Conservation (phyloP, 1,139 yeast species). For the Blastobotrys elegans region DNA sequence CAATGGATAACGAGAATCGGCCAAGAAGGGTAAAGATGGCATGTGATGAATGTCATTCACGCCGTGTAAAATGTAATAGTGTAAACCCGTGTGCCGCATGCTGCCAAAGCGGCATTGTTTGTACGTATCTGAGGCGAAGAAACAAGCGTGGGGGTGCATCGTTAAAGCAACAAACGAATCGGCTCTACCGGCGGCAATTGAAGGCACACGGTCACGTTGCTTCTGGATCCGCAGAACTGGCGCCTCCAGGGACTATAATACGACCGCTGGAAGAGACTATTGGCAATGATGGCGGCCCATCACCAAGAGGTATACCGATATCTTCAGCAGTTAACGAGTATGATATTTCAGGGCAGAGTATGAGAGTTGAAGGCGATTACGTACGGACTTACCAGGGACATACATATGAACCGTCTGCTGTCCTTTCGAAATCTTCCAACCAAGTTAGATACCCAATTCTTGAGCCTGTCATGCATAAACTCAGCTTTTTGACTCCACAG, state of each 20-base stretch:
- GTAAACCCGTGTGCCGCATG: not conserved
- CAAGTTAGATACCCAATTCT: not conserved
- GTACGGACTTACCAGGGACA: not conserved
- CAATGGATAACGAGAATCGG: not conserved
- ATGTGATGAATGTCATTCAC: slow-evolving; percentile 5
- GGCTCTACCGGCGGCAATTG: not conserved
- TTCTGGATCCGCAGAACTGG: not conserved
- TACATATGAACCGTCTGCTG: not conserved
- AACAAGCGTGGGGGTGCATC: slow-evolving; percentile 3
- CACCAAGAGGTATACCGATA: not conserved
- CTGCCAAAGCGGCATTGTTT: not conserved
- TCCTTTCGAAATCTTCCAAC: not conserved
- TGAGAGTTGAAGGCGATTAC: not conserved
- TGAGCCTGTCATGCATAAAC: not conserved
- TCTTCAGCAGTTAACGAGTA: not conserved
- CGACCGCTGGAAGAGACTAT: not conserved
- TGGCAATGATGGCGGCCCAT: not conserved
- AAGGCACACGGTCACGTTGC: not conserved
- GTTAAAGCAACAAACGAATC: not conserved
- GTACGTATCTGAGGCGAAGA: not conserved
- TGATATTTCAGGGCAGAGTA: not conserved
- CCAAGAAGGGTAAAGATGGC: not conserved
- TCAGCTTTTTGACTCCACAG: not conserved
- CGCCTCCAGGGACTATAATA: not conserved
- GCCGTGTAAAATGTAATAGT: slow-evolving; percentile 1